Evolutionary conservation across 805 yeast genomes (phyloP).

Genomic region (Lipomyces yamadae): DNA sequence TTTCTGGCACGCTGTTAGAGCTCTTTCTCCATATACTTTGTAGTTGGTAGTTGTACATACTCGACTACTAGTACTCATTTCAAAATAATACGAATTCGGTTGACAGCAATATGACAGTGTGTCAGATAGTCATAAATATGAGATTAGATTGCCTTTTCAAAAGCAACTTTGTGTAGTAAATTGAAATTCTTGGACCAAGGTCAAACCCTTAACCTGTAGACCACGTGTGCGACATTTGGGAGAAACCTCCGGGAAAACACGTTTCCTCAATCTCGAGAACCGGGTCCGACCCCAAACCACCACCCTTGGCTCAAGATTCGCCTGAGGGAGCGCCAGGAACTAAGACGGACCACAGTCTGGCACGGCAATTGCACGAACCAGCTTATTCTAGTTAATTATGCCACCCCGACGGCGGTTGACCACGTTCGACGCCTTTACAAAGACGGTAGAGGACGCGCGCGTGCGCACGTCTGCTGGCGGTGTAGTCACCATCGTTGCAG

Average conservation of each 20-base stretch:
- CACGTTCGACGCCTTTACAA: constrained; percentile 50
- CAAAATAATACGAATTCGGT: neutral
- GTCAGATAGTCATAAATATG: neutral
- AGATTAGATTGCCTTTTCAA: neutral
- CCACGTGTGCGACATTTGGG: neutral
- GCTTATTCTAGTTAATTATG: constrained; percentile 11
- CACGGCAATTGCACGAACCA: neutral
- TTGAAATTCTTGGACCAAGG: neutral
- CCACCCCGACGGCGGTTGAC: constrained; percentile 36
- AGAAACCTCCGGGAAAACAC: neutral
- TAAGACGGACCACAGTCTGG: neutral
- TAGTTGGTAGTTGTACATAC: neutral
- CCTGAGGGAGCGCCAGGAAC: neutral
- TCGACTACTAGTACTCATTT: neutral
- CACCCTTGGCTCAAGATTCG: neutral
- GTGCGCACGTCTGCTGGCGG: constrained; percentile 92
- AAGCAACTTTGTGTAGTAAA: neutral
- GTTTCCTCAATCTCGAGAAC: neutral
- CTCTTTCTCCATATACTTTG: neutral
- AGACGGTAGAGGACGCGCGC: constrained; percentile 91
- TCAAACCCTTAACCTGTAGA: neutral
- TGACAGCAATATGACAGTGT: neutral
- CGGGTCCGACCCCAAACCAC: neutral
- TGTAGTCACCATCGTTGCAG: constrained; percentile 74
- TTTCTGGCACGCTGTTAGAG: constrained; percentile 18